Base-by-base conservation (phyloP, 2,329 filamentous ascomycete species). In the Tolypocladium endophyticum region DNA sequence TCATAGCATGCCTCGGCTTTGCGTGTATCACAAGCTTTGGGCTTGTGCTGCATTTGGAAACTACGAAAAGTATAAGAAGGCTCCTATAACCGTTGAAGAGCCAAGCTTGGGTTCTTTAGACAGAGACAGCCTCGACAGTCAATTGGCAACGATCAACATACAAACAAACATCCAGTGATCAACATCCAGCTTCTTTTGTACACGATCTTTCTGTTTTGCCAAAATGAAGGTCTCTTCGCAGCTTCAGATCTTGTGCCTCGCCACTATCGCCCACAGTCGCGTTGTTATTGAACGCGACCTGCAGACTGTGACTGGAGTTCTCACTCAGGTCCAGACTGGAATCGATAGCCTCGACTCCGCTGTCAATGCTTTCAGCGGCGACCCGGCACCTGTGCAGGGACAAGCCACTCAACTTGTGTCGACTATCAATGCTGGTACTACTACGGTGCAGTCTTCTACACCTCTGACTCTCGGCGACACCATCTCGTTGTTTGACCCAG, bases 181-280 rank as follows among this genome's bases (percentile, higher is more conserved):
- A 12, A 6, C 45, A 30, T 8, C 25, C 25, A 30, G 5, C 14
- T 18, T 7, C 3, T 18, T 18, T 4, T 30, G 45, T 6, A 7
- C 25, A 18, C 25, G 16, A 28, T 50, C 18, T 25, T 9, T 11
- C 14, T 18, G 14, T 50, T 3, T 4, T 18, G 25, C 30, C 25
- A 50, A 50, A 20, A 61, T 62, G 61, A 62, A 62, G 50, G 54
- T 60, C 36, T 28, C 25, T 33, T 35, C 33, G 9, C 50, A 55
- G 9, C 14, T 57, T 41, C 30, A 54, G 28, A 20, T 61, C 33
- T 38, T 59, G 9, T 30, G 28, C 23, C 56, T 58, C 45, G 20
- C 56, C 35, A 55, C 57, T 14, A 57, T 59, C 25, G 61, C 35
- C 30, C 54, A 50, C 52, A 23, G 39, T 25, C 39, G 38, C 5